Evolutionary conservation across 1,284 basidiomycete genomes (phyloP).

Genomic region (Volvariella surrecta): DNA sequence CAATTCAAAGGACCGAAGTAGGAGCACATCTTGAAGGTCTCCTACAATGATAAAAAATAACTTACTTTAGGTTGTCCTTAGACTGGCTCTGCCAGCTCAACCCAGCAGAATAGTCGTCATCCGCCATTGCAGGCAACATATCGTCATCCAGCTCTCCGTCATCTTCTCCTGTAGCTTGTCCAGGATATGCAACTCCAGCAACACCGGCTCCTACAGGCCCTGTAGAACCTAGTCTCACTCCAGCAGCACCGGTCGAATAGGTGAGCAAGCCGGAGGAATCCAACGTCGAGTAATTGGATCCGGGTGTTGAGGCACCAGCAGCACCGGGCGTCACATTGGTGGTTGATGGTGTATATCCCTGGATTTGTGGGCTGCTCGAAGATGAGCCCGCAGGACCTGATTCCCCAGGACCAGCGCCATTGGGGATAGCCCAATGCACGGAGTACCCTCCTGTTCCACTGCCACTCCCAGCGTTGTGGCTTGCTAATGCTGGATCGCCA

Average conservation of each 20-base stretch:
- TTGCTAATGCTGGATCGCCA: conserved; percentile 9
- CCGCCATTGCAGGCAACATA: conserved; percentile 71
- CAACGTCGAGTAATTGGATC: not conserved
- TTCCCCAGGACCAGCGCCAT: conserved; percentile 12
- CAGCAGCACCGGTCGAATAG: conserved; percentile 2
- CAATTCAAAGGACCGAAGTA: too few relatives aligned
- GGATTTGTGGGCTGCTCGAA: conserved; percentile 13
- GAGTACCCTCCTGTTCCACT: conserved; percentile 17
- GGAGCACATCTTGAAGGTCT: too few relatives aligned
- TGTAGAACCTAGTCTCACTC: conserved; percentile 10
- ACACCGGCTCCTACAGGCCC: conserved; percentile 9
- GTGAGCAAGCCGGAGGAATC: conserved; percentile 7
- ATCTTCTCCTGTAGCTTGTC: conserved; percentile 26
- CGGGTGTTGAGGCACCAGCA: not conserved
- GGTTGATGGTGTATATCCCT: conserved; percentile 4
- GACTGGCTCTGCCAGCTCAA: conserved; percentile 74
- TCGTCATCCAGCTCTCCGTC: conserved; percentile 69
- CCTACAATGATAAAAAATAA: not conserved
- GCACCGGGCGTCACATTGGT: conserved; percentile 4
- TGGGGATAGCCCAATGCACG: conserved; percentile 30
- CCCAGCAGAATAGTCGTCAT: conserved; percentile 78
- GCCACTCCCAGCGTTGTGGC: conserved; percentile 14
- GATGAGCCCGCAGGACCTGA: conserved; percentile 12
- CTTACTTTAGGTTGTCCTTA: conserved; percentile 75
- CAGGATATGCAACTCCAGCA: too few relatives aligned